Evolutionary conservation across 139 green algal genomes (phyloP), one percentile per base, ranked within the genome.

Genomic region (Micractinium sp.): DNA sequence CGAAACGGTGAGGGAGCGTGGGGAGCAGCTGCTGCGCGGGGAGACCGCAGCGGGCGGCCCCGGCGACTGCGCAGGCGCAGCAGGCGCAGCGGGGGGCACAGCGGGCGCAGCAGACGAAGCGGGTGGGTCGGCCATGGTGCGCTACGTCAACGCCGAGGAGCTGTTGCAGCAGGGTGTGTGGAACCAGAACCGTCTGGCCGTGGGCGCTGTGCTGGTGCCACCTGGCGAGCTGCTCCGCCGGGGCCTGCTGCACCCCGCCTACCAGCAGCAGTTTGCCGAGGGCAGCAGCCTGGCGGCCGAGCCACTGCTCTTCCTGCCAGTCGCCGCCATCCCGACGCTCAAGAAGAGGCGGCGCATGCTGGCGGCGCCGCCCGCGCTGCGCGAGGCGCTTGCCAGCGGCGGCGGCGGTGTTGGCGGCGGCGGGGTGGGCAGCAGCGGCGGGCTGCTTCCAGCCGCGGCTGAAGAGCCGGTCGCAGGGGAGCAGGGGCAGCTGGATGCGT

Each of bases 181-280:
- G 87, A 90, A 90, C 78, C 41, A 71, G 39, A 90, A 86, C 56
- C 87, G 87, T 18, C 41, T 90, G 67, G 87, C 78, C 29, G 53
- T 90, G 7, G n/a, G 35, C 2, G 87, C 76, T 13, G 31, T 38
- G 39, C 19, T 90, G 31, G 39, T 90, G 39, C 87, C 87, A 13
- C 82, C 82, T 66, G 82, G 5, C 7, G 79, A 71, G 66, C 81
- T 85, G 31, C 41, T 38, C 9, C 63, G 27, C 33, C 85, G 89
- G 7, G 61, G 39, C 23, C 66, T 92, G 39, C 66, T 89, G 77
- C 82, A 85, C 74, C 87, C 89, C 0, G 63, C 47, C 1, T 80
- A 88, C 75, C 75, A 75, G 29, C 39, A 56, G 36, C 78, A 82
- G 33, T 71, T 31, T 36, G 56, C 63, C 33, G 13, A 35, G 41